Percentiles rank a stretch among this genome's conserved stretches.
These are phyloP conservation scores for Agrostemma githago DNA, from an alignment of 148 eudicot genomes.

Conservation along the genomic window DNA sequence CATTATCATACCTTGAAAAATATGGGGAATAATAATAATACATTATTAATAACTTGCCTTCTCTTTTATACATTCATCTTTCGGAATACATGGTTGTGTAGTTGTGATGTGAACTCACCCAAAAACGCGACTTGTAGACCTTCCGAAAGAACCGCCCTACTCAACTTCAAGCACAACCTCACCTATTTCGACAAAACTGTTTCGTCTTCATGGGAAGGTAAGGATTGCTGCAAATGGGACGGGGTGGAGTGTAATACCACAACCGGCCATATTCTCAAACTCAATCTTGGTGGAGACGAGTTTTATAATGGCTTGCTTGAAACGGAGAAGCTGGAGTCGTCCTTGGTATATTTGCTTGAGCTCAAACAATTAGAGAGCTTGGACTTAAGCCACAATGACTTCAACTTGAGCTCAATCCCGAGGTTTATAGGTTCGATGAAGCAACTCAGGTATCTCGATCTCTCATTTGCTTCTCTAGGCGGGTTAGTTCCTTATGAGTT, in stretches of 20 bases:
- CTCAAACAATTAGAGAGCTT: conserved; percentile 9
- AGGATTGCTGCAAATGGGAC: conserved; percentile 11
- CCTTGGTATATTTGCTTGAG: background rate
- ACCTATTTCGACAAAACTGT: too few species aligned
- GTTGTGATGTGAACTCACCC: too few species aligned
- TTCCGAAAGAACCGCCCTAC: too few species aligned
- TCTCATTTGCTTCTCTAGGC: background rate
- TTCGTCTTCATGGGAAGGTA: background rate
- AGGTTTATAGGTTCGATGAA: too few species aligned
- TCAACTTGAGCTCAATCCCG: too few species aligned
- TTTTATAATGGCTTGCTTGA: background rate
- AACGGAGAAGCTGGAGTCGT: background rate
- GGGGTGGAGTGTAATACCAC: conserved; percentile 10
- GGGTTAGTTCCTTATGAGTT: conserved; percentile 1
- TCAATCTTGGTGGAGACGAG: background rate
- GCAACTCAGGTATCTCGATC: conserved; percentile 16
- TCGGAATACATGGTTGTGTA: too few species aligned
- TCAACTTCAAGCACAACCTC: too few species aligned
- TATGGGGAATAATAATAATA: too few species aligned
- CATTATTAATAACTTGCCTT: too few species aligned
- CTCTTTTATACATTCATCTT: too few species aligned
- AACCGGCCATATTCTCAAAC: background rate
- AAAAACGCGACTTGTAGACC: too few species aligned
- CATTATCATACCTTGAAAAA: too few species aligned
- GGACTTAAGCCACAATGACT: background rate